A percentile compares a stretch with the other conserved stretches of the same genome.
These are phyloP conservation scores for Fraxinus quadrangulata DNA, from an alignment of 257 asterid species.

Conservation along the genomic window DNA sequence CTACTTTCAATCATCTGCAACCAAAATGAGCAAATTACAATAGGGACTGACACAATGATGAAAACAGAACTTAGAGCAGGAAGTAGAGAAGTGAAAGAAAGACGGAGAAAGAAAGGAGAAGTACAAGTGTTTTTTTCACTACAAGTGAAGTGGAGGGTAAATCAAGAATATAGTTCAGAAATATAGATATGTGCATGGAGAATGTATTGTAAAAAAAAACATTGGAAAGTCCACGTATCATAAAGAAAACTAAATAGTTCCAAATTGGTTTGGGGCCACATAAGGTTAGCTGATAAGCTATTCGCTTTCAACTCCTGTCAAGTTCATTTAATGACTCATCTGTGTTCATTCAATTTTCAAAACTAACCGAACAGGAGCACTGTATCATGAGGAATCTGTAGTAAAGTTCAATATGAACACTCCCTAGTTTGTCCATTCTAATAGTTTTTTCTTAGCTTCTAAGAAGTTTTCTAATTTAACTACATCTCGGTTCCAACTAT, in stretches of 20 bases:
- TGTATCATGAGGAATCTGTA: neutral
- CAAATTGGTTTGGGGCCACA: neutral
- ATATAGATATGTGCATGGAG: neutral
- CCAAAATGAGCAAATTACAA: conserved; percentile 20
- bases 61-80: conserved; percentile 16
- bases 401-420: neutral
- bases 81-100: conserved; percentile 15
- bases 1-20: conserved; percentile 97
- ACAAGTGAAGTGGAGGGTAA: neutral
- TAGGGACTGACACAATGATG: conserved; percentile 7
- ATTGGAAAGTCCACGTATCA: neutral
- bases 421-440: neutral
- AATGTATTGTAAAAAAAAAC: neutral
- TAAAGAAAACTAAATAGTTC: neutral
- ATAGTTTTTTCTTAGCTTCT: neutral
- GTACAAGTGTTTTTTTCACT: neutral
- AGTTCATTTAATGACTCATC: conserved; percentile 1
- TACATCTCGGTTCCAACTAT: neutral
- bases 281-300: neutral
- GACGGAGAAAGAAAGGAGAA: neutral
- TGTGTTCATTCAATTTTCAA: conserved; percentile 6
- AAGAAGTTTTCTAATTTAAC: neutral
- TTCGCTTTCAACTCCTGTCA: conserved; percentile 4
- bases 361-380: neutral
- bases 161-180: neutral